Evolutionary conservation across 805 yeast species (phyloP).

Genomic region (Cyberlindnera maritima): DNA sequence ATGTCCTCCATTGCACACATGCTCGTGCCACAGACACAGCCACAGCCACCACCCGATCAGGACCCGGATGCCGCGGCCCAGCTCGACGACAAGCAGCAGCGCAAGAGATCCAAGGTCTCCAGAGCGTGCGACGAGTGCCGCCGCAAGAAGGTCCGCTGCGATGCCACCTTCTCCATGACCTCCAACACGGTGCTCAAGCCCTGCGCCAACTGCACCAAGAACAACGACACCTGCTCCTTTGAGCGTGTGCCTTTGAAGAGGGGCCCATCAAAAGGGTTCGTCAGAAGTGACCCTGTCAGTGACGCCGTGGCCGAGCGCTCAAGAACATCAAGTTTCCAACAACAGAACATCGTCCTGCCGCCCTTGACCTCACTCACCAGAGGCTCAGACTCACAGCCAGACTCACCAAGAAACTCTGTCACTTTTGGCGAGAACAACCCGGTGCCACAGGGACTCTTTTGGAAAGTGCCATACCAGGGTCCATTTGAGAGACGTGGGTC

Average conservation of each 20-base stretch:
- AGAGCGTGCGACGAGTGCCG: constrained; percentile 83
- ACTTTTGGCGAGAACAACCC: constrained; percentile 1
- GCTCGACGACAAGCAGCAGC: constrained; percentile 16
- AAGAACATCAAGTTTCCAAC: constrained; percentile 18
- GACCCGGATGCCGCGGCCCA: neutral
- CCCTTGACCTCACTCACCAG: constrained; percentile 19
- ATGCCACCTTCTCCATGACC: constrained; percentile 49
- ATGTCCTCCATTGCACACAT: constrained; percentile 15
- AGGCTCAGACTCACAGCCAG: constrained; percentile 9
- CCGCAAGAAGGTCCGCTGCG: constrained; percentile 68
- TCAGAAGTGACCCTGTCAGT: constrained; percentile 21
- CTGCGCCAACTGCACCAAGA: constrained; percentile 63
- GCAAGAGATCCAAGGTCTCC: constrained; percentile 70
- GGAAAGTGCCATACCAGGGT: constrained; percentile 30
- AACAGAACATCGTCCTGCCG: constrained; percentile 17
- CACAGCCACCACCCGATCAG: constrained; percentile 2
- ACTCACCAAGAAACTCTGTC: constrained; percentile 8
- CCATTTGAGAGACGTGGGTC: constrained; percentile 29
- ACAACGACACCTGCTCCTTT: constrained; percentile 61
- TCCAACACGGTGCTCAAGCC: constrained; percentile 46
- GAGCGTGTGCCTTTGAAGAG: constrained; percentile 71
- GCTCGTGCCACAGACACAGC: constrained; percentile 1
- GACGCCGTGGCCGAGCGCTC: constrained; percentile 15
- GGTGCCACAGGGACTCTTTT: constrained; percentile 26
- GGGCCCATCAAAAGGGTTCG: constrained; percentile 76